These are phyloP conservation scores for Knoxia roxburghii DNA, from an alignment of 257 asterid species.

Conservation along the genomic window DNA sequence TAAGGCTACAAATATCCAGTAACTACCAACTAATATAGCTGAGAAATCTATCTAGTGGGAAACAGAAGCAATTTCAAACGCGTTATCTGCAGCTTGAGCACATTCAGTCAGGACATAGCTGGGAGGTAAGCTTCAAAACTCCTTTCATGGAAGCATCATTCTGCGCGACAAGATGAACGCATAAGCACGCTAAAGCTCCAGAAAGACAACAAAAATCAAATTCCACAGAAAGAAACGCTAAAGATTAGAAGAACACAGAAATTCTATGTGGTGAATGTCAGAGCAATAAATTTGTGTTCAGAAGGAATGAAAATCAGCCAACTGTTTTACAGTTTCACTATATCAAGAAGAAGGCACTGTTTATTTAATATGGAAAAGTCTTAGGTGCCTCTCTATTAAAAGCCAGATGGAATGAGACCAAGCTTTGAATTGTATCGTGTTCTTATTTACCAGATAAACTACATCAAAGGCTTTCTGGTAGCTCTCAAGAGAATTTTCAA, in stretches of 20 bases:
- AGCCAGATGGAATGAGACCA: neutral
- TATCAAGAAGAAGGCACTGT: neutral
- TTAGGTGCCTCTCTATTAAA: neutral
- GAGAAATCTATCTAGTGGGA: neutral
- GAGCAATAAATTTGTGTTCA: too few relatives aligned
- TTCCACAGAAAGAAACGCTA: neutral
- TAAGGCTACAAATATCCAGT: neutral
- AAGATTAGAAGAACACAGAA: too few relatives aligned
- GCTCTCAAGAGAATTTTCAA: conserved; percentile 65
- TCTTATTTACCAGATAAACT: conserved; percentile 60
- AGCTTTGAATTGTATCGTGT: conserved; percentile 2
- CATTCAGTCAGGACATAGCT: conserved; percentile 48
- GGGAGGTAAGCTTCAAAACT: conserved; percentile 69
- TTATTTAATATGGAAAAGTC: neutral
- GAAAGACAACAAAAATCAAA: neutral
- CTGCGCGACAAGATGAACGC: conserved; percentile 30
- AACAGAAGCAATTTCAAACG: neutral
- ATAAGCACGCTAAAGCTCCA: neutral
- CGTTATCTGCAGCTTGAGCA: conserved; percentile 15
- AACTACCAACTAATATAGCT: conserved; percentile 3
- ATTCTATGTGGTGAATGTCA: too few relatives aligned
- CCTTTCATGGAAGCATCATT: conserved; percentile 77
- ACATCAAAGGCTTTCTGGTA: conserved; percentile 68
- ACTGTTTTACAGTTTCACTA: neutral
- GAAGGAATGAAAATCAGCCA: neutral